Evolutionary conservation across 768 basidiomycete genomes (phyloP), one percentile per base, ranked within the genome.

Genomic region (Boletus rubroflammeus): DNA sequence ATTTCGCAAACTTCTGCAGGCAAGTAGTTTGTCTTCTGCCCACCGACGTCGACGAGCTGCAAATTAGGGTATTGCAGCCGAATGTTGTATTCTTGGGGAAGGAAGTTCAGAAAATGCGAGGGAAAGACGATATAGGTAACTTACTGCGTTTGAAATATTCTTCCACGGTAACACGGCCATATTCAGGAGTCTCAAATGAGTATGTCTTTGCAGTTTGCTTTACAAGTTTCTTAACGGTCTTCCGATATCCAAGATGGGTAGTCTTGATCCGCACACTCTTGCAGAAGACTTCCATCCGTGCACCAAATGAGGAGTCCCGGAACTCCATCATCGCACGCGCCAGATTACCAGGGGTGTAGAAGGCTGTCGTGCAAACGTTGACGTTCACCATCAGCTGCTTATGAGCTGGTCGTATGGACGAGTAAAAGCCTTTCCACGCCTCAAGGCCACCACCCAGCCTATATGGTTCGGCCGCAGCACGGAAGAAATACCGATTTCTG

Each of bases 181-280:
- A 64, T 28, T 78, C 78, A 2, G 73, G 67, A 6, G 75, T 70
- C 9, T 67, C 61, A 56, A 81, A 81, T 13, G 51, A 65, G 55
- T 78, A 69, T 29, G 76, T 64, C 35, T 44, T 70, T 15, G 81
- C 74, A 10, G 34, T 77, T 19, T 70, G 44, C 23, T 74, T 72
- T 13, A 75, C 73, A 14, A 88, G 65, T 3, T 68, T 68, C 66
- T 85, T 86, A 54, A 93, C 77, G 0, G 84, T 83, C 71, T 90
- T 92, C 64, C 75, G 81, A 62, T 90, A 86, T n/a, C 83, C 82
- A 14, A 93, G 75, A 69, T 92, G 89, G 2, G 68, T 77, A 1
- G 88, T 82, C 65, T 75, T 76, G 44, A 93, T 73, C 36, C 90
- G 75, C 3, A 91, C 77, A 8, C 86, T 80, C 55, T 76, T 82